Conservation (phyloP, 2,329 filamentous ascomycete species). For the Lecanosticta acicola region DNA sequence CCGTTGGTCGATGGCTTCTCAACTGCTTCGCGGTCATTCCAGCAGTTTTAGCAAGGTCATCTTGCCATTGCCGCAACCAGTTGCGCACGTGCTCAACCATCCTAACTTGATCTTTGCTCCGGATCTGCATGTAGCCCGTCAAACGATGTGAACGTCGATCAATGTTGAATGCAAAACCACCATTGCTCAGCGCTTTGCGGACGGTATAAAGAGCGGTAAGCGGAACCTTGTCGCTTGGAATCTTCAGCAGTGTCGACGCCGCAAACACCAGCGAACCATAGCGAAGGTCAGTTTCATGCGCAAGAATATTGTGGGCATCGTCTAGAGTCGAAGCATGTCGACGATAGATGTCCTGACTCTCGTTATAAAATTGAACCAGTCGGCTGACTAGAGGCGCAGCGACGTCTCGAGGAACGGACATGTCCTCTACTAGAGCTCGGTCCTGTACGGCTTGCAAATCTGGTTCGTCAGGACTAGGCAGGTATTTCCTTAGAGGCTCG, state of each 20-base stretch:
- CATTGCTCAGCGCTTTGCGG: slow-evolving; percentile 56
- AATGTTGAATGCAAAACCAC: slow-evolving; percentile 58
- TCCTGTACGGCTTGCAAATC: slow-evolving; percentile 29
- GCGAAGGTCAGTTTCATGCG: slow-evolving; percentile 39
- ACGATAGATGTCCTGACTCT: slow-evolving; percentile 46
- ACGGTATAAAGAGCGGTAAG: slow-evolving; percentile 58
- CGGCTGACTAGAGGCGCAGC: slow-evolving; percentile 40
- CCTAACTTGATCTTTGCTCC: slow-evolving; percentile 50
- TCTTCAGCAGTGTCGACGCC: slow-evolving; percentile 38
- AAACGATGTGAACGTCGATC: slow-evolving; percentile 46
- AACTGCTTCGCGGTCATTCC: slow-evolving; percentile 13
- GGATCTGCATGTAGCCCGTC: slow-evolving; percentile 59
- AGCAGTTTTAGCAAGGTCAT: slow-evolving; percentile 36
- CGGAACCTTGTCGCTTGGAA: slow-evolving; percentile 26
- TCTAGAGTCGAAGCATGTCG: slow-evolving; percentile 44
- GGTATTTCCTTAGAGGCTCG: slow-evolving; percentile 44
- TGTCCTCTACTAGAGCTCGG: slow-evolving; percentile 34
- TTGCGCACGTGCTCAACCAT: slow-evolving; percentile 48
- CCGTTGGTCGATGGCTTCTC: slow-evolving; percentile 11
- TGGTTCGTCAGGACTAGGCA: slow-evolving; percentile 41
- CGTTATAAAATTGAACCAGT: slow-evolving; percentile 40
- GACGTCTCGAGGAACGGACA: slow-evolving; percentile 42
- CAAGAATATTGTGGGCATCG: slow-evolving; percentile 44
- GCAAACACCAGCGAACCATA: slow-evolving; percentile 47
- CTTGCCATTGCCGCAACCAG: slow-evolving; percentile 52